phyloP scores from a whole-genome alignment of 768 basidiomycete species.

The Leccinum incarnatum region DNA sequence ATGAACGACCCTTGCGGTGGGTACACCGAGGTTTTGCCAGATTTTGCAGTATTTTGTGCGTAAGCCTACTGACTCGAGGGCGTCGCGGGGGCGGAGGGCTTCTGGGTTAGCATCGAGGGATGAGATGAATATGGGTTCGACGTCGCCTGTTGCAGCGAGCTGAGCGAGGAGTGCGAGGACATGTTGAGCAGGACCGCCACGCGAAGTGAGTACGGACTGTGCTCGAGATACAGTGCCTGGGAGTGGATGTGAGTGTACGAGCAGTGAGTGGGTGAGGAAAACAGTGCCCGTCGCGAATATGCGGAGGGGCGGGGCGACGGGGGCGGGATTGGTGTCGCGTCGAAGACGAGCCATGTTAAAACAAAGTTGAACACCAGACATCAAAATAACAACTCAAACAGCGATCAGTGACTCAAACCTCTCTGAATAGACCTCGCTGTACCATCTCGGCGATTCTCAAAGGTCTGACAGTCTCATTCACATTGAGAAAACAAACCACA shows the following conservation, averaged over 20 bases:
- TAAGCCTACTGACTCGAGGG: slow-evolving; percentile 66
- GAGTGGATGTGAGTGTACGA: too few relatives aligned
- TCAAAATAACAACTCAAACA: not conserved
- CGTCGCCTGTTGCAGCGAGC: slow-evolving; percentile 28
- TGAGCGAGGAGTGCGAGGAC: slow-evolving; percentile 68
- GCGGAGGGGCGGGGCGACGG: slow-evolving; percentile 31
- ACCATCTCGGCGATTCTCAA: too few relatives aligned
- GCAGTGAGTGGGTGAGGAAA: too few relatives aligned
- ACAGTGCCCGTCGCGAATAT: too few relatives aligned
- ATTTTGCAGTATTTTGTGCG: slow-evolving; percentile 73
- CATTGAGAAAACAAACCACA: too few relatives aligned
- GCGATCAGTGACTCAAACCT: too few relatives aligned
- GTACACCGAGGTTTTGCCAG: slow-evolving; percentile 69
- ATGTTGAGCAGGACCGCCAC: slow-evolving; percentile 73
- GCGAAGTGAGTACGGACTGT: slow-evolving; percentile 61
- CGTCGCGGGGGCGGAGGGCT: slow-evolving; percentile 56
- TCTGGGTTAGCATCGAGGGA: slow-evolving; percentile 73
- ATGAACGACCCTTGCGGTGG: too few relatives aligned
- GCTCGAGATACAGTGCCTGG: slow-evolving; percentile 33
- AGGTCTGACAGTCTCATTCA: too few relatives aligned
- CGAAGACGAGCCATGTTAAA: slow-evolving; percentile 28
- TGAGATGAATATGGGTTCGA: slow-evolving; percentile 65
- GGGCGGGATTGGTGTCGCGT: slow-evolving; percentile 19
- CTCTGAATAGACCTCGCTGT: too few relatives aligned
- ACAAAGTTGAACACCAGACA: not conserved